Evolutionary conservation across 495 filamentous ascomycete genomes (phyloP), one percentile per base, ranked within the genome.

Genomic region (Recurvomyces mirabilis): DNA sequence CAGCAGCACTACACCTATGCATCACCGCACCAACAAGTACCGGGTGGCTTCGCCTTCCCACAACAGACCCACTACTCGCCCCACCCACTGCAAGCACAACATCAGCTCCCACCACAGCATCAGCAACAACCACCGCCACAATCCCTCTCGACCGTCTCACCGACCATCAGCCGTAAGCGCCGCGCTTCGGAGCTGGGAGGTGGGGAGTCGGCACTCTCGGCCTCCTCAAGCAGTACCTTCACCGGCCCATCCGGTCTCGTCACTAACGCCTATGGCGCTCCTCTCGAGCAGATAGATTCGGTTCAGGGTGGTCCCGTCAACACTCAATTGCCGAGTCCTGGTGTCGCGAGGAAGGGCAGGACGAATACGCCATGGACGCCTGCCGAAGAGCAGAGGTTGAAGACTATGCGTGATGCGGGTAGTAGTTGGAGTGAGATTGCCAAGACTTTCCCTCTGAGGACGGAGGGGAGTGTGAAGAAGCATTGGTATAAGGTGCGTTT

Each of bases 351-450:
- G 69, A 93, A 93, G 68, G 87, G 85, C 52, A 68, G 91, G 47
- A 96, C 91, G 13, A 98, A 98, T 58, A 98, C 91, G 5, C 91
- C 91, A 9, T 98, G 91, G 91, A 94, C 87, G 0, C 84, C 91
- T 3, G 82, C 81, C 21, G 91, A 98, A 63, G 91, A 98, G 65
- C 82, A 88, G 62, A 67, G 86, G 38, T 64, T 98, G 55, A 95
- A 95, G 73, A 72, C 69, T 39, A 87, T 98, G 89, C 75, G 91
- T 47, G 91, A 96, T 63, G 76, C 82, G 1, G 89, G 89, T 10
- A 84, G 81, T 49, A 93, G 82, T 57, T 98, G 91, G 91, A 87
- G 82, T 32, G 91, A 96, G 56, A 98, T 98, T 49, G 91, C 91
- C 58, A 95, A 95, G 81, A 87, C 89, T 56, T 98, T 98, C 63